Percentiles rank a stretch among this genome's conserved stretches.
Evolutionary conservation across 768 basidiomycete genomes (phyloP).

Genomic region (Trametes cubensis): DNA sequence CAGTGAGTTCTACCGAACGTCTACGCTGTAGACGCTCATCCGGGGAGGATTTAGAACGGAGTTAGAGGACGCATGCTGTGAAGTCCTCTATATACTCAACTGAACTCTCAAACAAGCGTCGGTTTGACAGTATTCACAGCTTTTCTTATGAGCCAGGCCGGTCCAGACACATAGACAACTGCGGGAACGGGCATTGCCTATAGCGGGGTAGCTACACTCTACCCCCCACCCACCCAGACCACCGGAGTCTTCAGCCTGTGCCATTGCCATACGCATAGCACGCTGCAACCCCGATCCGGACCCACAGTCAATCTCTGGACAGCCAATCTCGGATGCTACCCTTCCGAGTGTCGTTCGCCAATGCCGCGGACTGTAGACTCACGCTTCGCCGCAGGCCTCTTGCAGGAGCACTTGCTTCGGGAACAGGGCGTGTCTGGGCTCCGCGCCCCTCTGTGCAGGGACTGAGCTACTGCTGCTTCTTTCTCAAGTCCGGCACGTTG

Average conservation of each 20-base stretch:
- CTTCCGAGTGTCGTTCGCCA: not conserved
- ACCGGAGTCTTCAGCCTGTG: slow-evolving; percentile 7
- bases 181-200: not conserved
- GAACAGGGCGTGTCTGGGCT: not conserved
- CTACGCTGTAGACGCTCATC: not conserved
- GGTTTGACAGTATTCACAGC: too few relatives aligned
- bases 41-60: slow-evolving; percentile 12
- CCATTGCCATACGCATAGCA: not conserved
- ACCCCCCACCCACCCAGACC: not conserved
- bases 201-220: not conserved
- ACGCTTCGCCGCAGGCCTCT: not conserved
- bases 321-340: slow-evolving; percentile 5
- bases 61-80: not conserved
- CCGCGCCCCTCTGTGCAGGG: not conserved
- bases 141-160: too few relatives aligned
- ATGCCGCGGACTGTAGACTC: slow-evolving; percentile 11
- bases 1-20: not conserved
- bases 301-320: not conserved
- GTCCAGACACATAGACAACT: not conserved
- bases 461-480: not conserved
- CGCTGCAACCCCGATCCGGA: not conserved
- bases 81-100: too few relatives aligned
- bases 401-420: not conserved
- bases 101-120: too few relatives aligned
- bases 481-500: not conserved